A percentile compares a stretch with the other conserved stretches of the same genome.
These are phyloP conservation scores for Penicillium sp. DNA, from an alignment of 2,329 filamentous ascomycete genomes.

Conservation along the genomic window DNA sequence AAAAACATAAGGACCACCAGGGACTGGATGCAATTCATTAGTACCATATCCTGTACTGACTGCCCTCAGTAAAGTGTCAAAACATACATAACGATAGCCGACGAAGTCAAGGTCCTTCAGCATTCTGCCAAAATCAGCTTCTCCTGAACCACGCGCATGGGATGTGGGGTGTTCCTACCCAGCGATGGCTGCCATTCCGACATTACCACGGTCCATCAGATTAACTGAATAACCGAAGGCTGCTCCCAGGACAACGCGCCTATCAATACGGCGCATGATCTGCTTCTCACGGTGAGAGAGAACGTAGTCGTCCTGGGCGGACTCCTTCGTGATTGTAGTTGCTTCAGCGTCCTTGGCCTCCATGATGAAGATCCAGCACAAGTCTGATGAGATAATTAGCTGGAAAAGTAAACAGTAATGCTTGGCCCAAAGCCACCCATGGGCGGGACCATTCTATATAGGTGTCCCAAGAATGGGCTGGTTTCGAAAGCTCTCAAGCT, in stretches of 20 bases:
- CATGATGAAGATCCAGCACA: neutral
- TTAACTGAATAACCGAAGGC: slow-evolving; percentile 15
- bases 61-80: no score
- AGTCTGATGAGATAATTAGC: neutral
- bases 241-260: slow-evolving; percentile 13
- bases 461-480: no score
- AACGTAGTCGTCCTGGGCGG: neutral
- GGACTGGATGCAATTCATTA: slow-evolving; percentile 5
- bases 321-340: neutral
- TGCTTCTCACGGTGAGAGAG: slow-evolving; percentile 2
- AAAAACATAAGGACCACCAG: slow-evolving; percentile 45
- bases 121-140: slow-evolving; percentile 46
- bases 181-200: slow-evolving; percentile 19
- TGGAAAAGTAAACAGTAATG: neutral
- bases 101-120: slow-evolving; percentile 31
- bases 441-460: neutral
- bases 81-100: slow-evolving; percentile 31
- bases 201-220: slow-evolving; percentile 19
- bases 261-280: slow-evolving; percentile 14
- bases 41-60: neutral
- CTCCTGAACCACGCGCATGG: neutral
- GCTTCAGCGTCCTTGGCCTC: neutral
- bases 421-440: no score
- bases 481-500: neutral
- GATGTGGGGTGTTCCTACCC: slow-evolving; percentile 5